Conservation (phyloP, 495 filamentous ascomycete species). For the Daldinia bambusicola region DNA sequence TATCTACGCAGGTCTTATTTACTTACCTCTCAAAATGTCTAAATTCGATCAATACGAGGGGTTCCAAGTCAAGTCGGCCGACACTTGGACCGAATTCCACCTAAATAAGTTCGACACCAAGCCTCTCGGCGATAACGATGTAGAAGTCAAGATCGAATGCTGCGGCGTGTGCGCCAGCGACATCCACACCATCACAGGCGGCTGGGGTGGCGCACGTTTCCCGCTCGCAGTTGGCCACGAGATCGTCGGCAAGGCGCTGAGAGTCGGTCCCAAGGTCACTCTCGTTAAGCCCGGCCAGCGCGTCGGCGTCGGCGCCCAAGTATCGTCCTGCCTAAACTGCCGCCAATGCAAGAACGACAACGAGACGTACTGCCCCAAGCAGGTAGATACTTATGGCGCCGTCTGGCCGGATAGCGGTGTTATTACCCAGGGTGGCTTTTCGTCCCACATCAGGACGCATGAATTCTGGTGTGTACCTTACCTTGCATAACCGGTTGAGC, state of each 20-base stretch:
- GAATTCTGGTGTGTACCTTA: conserved; percentile 59
- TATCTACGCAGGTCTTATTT: conserved; percentile 4
- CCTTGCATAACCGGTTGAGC: background rate
- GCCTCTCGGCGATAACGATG: conserved; percentile 67
- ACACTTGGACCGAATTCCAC: conserved; percentile 63
- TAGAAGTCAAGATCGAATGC: conserved; percentile 58
- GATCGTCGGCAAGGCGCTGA: conserved; percentile 60
- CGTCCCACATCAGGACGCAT: conserved; percentile 64
- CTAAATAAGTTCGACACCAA: conserved; percentile 67
- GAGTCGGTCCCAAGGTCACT: conserved; percentile 67
- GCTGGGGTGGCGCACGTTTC: conserved; percentile 65
- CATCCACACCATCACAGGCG: conserved; percentile 65
- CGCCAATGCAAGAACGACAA: conserved; percentile 68
- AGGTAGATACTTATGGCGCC: conserved; percentile 67
- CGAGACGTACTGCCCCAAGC: conserved; percentile 66
- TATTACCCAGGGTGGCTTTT: conserved; percentile 65
- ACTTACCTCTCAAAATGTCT: conserved; percentile 38
- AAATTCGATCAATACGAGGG: conserved; percentile 55
- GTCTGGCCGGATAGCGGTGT: conserved; percentile 64
- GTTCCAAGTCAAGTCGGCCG: conserved; percentile 64
- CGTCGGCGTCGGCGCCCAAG: conserved; percentile 68
- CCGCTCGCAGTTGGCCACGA: conserved; percentile 65
- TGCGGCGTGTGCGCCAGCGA: conserved; percentile 70
- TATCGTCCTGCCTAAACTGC: conserved; percentile 64
- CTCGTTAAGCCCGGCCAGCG: conserved; percentile 64